Evolutionary conservation across 2,329 filamentous ascomycete species (phyloP), one percentile per base, ranked within the genome.

Genomic region (Xylariaceae sp.): DNA sequence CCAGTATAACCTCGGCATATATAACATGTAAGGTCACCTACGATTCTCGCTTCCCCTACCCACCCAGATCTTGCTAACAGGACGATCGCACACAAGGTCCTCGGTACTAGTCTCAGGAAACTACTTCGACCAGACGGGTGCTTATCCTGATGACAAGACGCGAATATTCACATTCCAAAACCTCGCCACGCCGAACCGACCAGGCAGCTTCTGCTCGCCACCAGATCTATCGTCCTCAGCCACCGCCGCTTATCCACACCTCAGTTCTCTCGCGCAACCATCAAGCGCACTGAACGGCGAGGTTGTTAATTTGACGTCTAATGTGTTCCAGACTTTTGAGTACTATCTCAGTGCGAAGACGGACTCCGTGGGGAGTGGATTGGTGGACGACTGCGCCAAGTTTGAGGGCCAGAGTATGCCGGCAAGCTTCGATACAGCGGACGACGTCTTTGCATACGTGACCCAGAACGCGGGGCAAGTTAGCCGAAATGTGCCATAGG

Each of bases 81-180:
- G 2, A 6, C 2, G 2, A 17, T n/a, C n/a, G n/a, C n/a, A n/a
- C n/a, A n/a, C n/a, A n/a, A 65, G 62, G 34, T 65, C 63, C 5
- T 65, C 63, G 2, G 58, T 64, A 19, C 51, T 65, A 2, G 61
- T 60, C n/a, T 54, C 63, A 9, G 63, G 59, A 8, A 65, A 65
- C 34, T 64, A 60, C 24, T 64, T 64, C 43, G 45, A 40, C 31
- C 61, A 64, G 19, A 62, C 55, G 1, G 63, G 63, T 4, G 11
- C 39, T 0, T 53, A 64, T 39, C 47, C 58, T 3, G n/a, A 49
- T 12, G 63, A 65, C 44, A 16, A 45, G 7, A 64, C 56, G 1
- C 58, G 63, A 1, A 31, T 65, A 44, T 62, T 64, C 36, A 60
- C 63, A 1, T 65, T 65, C 33, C 46, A 40, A n/a, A 45, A 64